phyloP scores from a whole-genome alignment of 371 early-diverging fungal species.

The Choanephora cucurbitarum region DNA sequence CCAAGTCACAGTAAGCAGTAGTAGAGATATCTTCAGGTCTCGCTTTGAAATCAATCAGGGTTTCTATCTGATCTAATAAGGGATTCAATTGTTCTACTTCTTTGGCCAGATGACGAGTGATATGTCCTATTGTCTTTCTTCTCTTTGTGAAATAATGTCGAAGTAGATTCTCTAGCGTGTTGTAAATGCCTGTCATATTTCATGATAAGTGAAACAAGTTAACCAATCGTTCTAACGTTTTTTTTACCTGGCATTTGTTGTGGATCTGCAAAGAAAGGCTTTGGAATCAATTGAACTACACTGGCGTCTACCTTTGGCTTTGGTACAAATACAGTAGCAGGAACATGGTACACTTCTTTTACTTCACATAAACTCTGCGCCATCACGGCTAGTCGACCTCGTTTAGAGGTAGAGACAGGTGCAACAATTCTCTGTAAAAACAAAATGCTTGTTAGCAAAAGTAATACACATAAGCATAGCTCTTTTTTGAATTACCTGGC shows the following conservation, averaged over 20 bases:
- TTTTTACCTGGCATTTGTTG: slow-evolving; percentile 13
- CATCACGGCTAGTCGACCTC: slow-evolving; percentile 77
- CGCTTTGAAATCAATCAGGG: slow-evolving; percentile 47
- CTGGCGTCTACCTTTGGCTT: slow-evolving; percentile 78
- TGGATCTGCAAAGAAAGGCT: slow-evolving; percentile 22
- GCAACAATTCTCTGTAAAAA: slow-evolving; percentile 64
- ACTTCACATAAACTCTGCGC: slow-evolving; percentile 73
- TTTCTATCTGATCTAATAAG: slow-evolving; percentile 48
- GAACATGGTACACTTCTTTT: slow-evolving; percentile 63
- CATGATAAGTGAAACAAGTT: not conserved
- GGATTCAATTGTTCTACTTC: slow-evolving; percentile 32
- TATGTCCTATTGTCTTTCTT: slow-evolving; percentile 73
- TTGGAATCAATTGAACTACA: slow-evolving; percentile 68
- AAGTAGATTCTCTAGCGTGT: slow-evolving; percentile 61
- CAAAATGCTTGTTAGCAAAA: not conserved
- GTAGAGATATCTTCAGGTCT: slow-evolving; percentile 67
- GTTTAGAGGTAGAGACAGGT: slow-evolving; percentile 45
- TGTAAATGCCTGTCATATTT: slow-evolving; percentile 18
- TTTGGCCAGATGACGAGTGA: slow-evolving; percentile 47
- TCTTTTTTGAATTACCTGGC: slow-evolving; percentile 48
- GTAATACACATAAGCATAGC: no score
- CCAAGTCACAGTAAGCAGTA: slow-evolving; percentile 52
- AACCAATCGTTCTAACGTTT: not conserved
- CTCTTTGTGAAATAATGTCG: slow-evolving; percentile 73
- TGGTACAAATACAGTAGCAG: slow-evolving; percentile 70